phyloP scores from a whole-genome alignment of 805 yeast genomes.

The Wickerhamomyces queroliae region DNA sequence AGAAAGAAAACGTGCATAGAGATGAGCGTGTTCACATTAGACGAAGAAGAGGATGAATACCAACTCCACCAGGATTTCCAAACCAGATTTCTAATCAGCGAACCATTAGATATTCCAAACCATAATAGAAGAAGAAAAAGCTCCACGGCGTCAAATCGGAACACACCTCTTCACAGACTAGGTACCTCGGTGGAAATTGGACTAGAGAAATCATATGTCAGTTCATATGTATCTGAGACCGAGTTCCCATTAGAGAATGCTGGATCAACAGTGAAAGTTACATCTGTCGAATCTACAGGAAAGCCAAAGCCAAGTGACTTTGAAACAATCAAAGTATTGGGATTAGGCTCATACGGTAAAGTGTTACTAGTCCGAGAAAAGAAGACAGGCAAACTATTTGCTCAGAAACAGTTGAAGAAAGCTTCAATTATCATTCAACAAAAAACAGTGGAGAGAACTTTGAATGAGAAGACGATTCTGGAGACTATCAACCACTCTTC shows the following conservation, averaged over 20 bases:
- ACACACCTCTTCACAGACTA: slow-evolving; percentile 24
- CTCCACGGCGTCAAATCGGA: slow-evolving; percentile 20
- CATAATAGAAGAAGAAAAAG: slow-evolving; percentile 17
- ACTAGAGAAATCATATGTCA: slow-evolving; percentile 33
- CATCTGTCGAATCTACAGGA: neutral
- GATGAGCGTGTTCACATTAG: slow-evolving; percentile 19
- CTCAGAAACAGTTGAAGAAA: slow-evolving; percentile 81
- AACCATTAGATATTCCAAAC: slow-evolving; percentile 10
- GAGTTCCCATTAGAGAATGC: neutral
- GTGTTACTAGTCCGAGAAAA: slow-evolving; percentile 71
- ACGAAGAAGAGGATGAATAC: slow-evolving; percentile 14
- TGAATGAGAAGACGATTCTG: slow-evolving; percentile 72
- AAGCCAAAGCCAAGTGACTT: slow-evolving; percentile 46
- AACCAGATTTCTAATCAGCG: slow-evolving; percentile 9
- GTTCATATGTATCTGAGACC: neutral
- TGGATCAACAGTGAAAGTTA: neutral
- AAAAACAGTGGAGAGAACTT: slow-evolving; percentile 65
- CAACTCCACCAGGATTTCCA: slow-evolving; percentile 13
- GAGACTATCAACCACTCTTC: slow-evolving; percentile 70
- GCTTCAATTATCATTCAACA: slow-evolving; percentile 64
- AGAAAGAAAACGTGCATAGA: neutral
- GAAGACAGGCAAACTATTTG: slow-evolving; percentile 59
- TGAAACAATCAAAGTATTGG: slow-evolving; percentile 69
- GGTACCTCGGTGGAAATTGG: slow-evolving; percentile 48
- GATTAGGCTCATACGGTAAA: slow-evolving; percentile 87